Conservation (phyloP, 768 basidiomycete species). For the Porphyrellus cyaneotinctus region DNA sequence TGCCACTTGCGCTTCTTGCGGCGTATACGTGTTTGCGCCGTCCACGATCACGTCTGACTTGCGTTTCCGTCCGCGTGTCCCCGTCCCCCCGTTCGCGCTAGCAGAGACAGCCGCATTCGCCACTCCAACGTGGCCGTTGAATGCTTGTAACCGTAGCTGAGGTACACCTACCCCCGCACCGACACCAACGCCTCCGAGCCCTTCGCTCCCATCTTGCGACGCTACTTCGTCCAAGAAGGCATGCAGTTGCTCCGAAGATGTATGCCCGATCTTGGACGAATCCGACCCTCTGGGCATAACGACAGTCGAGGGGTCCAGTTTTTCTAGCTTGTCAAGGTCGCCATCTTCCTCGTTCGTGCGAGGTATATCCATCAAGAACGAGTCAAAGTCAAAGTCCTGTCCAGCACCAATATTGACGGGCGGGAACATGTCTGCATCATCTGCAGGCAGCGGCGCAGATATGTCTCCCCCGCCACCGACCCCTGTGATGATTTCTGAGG, state of each 20-base stretch:
- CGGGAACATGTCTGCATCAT: constrained; percentile 21
- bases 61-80: constrained; percentile 33
- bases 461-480: constrained; percentile 8
- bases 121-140: constrained; percentile 2
- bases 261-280: constrained; percentile 26
- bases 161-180: background rate
- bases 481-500: constrained; percentile 9
- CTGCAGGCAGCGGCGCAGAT: background rate
- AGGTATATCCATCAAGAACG: constrained; percentile 39
- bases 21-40: background rate
- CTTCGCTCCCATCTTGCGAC: constrained; percentile 29
- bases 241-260: constrained; percentile 36
- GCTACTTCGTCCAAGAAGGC: constrained; percentile 43
- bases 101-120: background rate
- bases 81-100: background rate
- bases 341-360: constrained; percentile 27
- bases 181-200: background rate
- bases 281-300: constrained; percentile 28
- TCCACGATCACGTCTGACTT: constrained; percentile 36
- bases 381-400: constrained; percentile 37
- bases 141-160: background rate
- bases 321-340: constrained; percentile 32
- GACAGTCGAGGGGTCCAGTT: constrained; percentile 30
- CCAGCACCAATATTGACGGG: constrained; percentile 1
- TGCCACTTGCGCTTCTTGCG: background rate